Evolutionary conservation across 2,329 filamentous ascomycete genomes (phyloP).

Genomic region (Malbranchea zuffiana): DNA sequence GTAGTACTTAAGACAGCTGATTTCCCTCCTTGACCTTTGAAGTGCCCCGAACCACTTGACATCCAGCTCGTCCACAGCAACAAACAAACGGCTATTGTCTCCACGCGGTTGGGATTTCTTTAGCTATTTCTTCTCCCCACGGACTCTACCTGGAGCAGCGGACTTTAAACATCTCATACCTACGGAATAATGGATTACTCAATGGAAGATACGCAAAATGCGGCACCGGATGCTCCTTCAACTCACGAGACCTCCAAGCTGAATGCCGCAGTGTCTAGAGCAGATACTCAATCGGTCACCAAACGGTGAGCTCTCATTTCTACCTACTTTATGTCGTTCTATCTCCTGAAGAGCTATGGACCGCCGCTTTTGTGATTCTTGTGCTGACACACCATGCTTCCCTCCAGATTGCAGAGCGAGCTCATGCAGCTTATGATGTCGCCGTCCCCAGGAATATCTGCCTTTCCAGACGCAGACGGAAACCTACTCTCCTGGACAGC

Average conservation of each 20-base stretch:
- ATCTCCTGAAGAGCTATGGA: not conserved
- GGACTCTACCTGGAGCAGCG: not conserved
- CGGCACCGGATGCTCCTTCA: constrained; percentile 46
- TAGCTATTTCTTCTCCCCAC: too few species aligned
- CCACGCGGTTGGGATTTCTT: too few species aligned
- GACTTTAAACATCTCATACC: not conserved
- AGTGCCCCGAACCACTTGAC: too few species aligned
- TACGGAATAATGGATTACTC: constrained; percentile 40
- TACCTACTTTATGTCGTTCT: not conserved
- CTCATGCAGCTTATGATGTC: constrained; percentile 98
- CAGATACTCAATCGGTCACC: constrained; percentile 62
- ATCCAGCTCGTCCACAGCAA: too few species aligned
- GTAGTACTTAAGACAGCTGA: too few species aligned
- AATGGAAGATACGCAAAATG: constrained; percentile 56
- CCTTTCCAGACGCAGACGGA: constrained; percentile 81
- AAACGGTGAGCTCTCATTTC: constrained; percentile 50
- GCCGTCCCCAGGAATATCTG: constrained; percentile 82
- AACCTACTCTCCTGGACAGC: constrained; percentile 89
- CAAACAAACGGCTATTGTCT: too few species aligned
- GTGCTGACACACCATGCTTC: not conserved
- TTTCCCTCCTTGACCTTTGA: too few species aligned
- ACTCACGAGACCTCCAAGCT: constrained; percentile 51
- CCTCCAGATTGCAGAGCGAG: constrained; percentile 76
- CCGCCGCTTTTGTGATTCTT: not conserved
- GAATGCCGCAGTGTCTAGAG: constrained; percentile 42